Evolutionary conservation across 2,329 filamentous ascomycete species (phyloP).

Genomic region (Pseudogymnoascus sp.): DNA sequence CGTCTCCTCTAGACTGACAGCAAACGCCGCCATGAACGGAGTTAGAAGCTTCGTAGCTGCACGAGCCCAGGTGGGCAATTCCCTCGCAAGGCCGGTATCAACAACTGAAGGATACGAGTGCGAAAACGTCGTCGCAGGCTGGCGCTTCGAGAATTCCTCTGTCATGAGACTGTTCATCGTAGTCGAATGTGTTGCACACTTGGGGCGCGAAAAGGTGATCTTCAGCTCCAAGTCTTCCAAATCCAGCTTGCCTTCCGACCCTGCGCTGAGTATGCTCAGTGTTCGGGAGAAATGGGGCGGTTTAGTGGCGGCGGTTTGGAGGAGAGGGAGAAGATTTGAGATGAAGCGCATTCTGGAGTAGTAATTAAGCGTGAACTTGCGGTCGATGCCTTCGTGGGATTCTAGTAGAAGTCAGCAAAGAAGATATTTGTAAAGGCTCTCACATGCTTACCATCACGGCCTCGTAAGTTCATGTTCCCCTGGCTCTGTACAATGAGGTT

Average conservation of each 20-base stretch:
- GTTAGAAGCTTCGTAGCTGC: slow-evolving; percentile 12
- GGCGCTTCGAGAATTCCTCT: slow-evolving; percentile 38
- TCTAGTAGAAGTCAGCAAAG: slow-evolving; percentile 14
- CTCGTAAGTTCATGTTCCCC: slow-evolving; percentile 33
- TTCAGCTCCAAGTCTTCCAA: slow-evolving; percentile 33
- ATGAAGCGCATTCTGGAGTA: slow-evolving; percentile 51
- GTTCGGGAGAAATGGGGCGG: slow-evolving; percentile 42
- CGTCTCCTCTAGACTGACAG: slow-evolving; percentile 19
- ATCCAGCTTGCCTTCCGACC: slow-evolving; percentile 42
- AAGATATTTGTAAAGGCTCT: background rate
- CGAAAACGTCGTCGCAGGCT: slow-evolving; percentile 39
- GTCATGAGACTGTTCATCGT: slow-evolving; percentile 39
- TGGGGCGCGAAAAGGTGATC: slow-evolving; percentile 15
- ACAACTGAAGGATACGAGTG: slow-evolving; percentile 41
- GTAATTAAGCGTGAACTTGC: slow-evolving; percentile 30
- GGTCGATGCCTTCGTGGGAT: slow-evolving; percentile 22
- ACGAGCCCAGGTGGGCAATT: slow-evolving; percentile 15
- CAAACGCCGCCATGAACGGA: slow-evolving; percentile 14
- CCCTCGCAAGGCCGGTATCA: slow-evolving; percentile 35
- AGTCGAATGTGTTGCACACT: slow-evolving; percentile 21
- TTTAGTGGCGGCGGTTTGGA: slow-evolving; percentile 27
- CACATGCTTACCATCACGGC: slow-evolving; percentile 18
- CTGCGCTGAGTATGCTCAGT: slow-evolving; percentile 44
- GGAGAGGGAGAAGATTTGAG: slow-evolving; percentile 46
- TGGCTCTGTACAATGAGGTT: slow-evolving; percentile 47